Percentiles rank a stretch among this genome's conserved stretches.
Conservation (phyloP, 495 filamentous ascomycete species). For the Penicillium mononematosum region DNA sequence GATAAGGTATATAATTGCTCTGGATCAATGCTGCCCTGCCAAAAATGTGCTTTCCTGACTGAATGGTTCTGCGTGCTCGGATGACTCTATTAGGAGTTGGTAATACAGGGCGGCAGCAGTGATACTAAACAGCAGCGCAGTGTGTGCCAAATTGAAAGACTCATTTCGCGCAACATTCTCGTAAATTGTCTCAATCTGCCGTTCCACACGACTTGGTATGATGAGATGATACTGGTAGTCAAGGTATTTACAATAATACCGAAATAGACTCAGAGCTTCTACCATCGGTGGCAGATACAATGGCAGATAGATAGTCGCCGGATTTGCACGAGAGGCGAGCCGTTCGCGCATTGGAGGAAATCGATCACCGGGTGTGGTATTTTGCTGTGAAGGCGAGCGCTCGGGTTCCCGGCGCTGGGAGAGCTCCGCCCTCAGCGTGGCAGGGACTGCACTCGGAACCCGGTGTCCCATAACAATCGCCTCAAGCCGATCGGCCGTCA, state of each 20-base stretch:
- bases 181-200: slow-evolving; percentile 39
- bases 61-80: slow-evolving; percentile 27
- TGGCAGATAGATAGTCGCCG: slow-evolving; percentile 23
- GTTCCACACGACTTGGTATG: slow-evolving; percentile 25
- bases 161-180: slow-evolving; percentile 13
- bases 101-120: slow-evolving; percentile 39
- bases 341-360: neutral
- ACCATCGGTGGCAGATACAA: slow-evolving; percentile 28
- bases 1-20: slow-evolving; percentile 33
- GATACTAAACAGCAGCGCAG: slow-evolving; percentile 43
- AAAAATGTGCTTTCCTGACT: slow-evolving; percentile 33
- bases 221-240: slow-evolving; percentile 44
- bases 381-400: slow-evolving; percentile 1
- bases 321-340: slow-evolving; percentile 22
- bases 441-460: slow-evolving; percentile 30
- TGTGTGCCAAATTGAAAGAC: slow-evolving; percentile 22
- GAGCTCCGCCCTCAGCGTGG: slow-evolving; percentile 24
- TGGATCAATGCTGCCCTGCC: slow-evolving; percentile 37
- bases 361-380: neutral
- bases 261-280: slow-evolving; percentile 33
- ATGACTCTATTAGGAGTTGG: slow-evolving; percentile 26
- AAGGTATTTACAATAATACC: slow-evolving; percentile 37
- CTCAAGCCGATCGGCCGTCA: slow-evolving; percentile 39
- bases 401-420: slow-evolving; percentile 10
- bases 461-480: slow-evolving; percentile 43